phyloP scores from a whole-genome alignment of 2,329 filamentous ascomycete species.

The Colletotrichum agaves region DNA sequence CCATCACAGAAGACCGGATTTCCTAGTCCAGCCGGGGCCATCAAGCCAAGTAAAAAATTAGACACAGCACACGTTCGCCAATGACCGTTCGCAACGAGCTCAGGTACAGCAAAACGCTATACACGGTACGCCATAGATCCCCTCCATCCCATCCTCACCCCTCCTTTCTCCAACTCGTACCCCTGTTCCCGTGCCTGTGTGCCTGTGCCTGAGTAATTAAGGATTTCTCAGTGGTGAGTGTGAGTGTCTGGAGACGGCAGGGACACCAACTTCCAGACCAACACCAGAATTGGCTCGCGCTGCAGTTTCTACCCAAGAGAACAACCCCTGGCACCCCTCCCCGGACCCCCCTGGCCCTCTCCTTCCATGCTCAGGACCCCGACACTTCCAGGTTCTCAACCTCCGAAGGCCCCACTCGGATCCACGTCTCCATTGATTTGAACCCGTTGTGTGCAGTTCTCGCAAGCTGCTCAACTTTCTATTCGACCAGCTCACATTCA shows the following conservation, averaged over 20 bases:
- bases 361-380: constrained; percentile 13
- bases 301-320: background rate
- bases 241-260: no score
- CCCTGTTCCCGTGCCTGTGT: background rate
- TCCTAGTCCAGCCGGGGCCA: background rate
- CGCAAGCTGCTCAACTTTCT: background rate
- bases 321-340: background rate
- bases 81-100: constrained; percentile 9
- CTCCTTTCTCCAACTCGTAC: background rate
- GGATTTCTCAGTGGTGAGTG: no score
- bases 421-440: constrained; percentile 24
- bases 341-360: background rate
- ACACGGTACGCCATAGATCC: background rate
- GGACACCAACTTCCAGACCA: background rate
- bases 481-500: constrained; percentile 11
- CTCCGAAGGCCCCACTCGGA: constrained; percentile 20
- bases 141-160: background rate
- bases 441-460: constrained; percentile 25
- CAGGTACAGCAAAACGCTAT: constrained; percentile 18
- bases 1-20: background rate
- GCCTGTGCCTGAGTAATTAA: background rate
- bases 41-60: constrained; percentile 19
- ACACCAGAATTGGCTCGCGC: background rate
- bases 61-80: constrained; percentile 24
- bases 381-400: constrained; percentile 16